These are phyloP conservation scores for Suillus clintonianus DNA, from an alignment of 768 basidiomycete genomes.

Conservation along the genomic window DNA sequence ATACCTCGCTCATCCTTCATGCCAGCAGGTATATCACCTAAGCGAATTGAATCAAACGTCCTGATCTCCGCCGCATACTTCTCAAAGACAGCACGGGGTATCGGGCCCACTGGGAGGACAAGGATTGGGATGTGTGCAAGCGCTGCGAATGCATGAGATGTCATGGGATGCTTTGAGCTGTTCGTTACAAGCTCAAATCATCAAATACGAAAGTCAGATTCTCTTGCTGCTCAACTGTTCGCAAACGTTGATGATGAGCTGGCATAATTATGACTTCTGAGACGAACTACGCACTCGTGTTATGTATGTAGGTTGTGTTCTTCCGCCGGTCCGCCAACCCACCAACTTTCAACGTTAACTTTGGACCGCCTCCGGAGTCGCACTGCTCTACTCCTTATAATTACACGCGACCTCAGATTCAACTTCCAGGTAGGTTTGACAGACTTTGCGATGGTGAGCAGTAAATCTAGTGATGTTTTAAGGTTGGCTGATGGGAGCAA, in stretches of 20 bases:
- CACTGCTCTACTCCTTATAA: background rate
- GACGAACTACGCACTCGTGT: background rate
- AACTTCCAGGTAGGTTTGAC: background rate
- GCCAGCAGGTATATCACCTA: conserved; percentile 83
- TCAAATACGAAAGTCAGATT: background rate
- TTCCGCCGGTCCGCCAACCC: background rate
- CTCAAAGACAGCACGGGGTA: conserved; percentile 69
- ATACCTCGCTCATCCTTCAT: conserved; percentile 75
- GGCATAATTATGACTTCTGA: conserved; percentile 1
- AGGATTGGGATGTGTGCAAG: conserved; percentile 86
- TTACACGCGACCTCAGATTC: background rate
- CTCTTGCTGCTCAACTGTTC: background rate
- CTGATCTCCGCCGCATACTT: conserved; percentile 74
- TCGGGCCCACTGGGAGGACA: conserved; percentile 81
- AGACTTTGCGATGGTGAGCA: conserved; percentile 25
- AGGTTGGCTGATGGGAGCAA: conserved; percentile 5
- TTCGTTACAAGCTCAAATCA: background rate
- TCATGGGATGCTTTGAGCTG: conserved; percentile 46
- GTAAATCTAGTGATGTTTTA: background rate
- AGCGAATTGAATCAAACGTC: conserved; percentile 68
- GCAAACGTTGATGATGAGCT: background rate
- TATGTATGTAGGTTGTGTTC: background rate
- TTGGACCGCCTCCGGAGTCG: conserved; percentile 13
- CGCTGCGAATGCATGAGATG: conserved; percentile 72
- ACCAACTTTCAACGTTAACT: conserved; percentile 16